Evolutionary conservation across 192 early-diverging fungal genomes (phyloP), one percentile per base, ranked within the genome.

Genomic region (Gamsiella multidivaricata): DNA sequence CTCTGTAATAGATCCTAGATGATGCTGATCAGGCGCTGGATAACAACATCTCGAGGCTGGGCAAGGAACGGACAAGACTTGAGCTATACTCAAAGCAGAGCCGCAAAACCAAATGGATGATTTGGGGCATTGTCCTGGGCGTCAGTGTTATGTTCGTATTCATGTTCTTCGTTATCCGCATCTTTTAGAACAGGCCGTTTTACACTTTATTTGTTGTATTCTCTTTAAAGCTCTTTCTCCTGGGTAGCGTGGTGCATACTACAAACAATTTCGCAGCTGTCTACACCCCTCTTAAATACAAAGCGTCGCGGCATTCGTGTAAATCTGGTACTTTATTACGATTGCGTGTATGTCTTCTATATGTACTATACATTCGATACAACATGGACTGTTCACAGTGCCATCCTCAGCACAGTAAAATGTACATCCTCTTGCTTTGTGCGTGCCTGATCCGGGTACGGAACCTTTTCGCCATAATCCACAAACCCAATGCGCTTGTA

Each of bases 401-500:
- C 8, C 10, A 51, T 20, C 6, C 70, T n/a, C 10, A 81, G 22
- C 1, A 76, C 65, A 26, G 67, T 31, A 53, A 80, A 85, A 33
- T 83, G 74, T 18, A 85, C 46, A 50, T 70, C 56, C 2, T 54
- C 50, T 22, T 61, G 47, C 43, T 64, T 68, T 0, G 61, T 34
- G 7, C 52, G 55, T 1, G 50, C 49, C 20, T 42, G 47, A 18
- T 83, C 74, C 11, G 71, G 79, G 49, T 70, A 83, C 1, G 59
- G 57, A 12, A 58, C 45, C 46, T 61, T 54, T 28, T 81, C 81
- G 14, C 82, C 84, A 42, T 73, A 78, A 12, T 82, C 79, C 3
- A 51, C 33, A 54, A 82, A 84, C 0, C 82, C 82, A 17, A 86
- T 31, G 20, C 69, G 80, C n/a, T 76, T 57, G 33, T 86, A 84